Evolutionary conservation across 805 yeast genomes (phyloP).

Genomic region (Scheffersomyces lignosus): DNA sequence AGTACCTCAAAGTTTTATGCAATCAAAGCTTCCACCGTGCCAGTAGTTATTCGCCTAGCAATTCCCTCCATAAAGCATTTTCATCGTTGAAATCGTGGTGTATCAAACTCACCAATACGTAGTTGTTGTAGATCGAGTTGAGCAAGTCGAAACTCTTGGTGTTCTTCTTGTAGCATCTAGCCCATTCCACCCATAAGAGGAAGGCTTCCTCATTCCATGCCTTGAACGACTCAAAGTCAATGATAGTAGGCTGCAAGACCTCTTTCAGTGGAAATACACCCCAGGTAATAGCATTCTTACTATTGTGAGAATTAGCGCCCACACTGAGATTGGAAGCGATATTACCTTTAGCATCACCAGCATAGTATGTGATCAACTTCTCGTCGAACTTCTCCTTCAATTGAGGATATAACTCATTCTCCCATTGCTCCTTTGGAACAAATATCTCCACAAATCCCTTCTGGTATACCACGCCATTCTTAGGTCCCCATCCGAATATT

Average conservation of each 20-base stretch:
- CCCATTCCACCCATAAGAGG: constrained; percentile 91
- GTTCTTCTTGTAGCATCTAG: constrained; percentile 64
- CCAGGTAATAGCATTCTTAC: constrained; percentile 91
- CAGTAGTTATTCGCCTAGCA: constrained; percentile 38
- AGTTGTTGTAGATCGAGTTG: constrained; percentile 57
- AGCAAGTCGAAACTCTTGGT: constrained; percentile 61
- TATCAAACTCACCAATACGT: constrained; percentile 78
- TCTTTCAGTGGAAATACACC: constrained; percentile 93
- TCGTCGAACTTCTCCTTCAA: constrained; percentile 38
- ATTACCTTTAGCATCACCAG: constrained; percentile 60
- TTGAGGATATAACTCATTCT: constrained; percentile 48
- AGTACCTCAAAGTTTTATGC: too few relatives aligned
- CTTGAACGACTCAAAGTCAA: constrained; percentile 87
- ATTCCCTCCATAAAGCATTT: constrained; percentile 72
- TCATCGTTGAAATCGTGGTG: constrained; percentile 81
- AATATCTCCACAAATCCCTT: constrained; percentile 88
- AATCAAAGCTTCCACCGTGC: neutral
- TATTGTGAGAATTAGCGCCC: constrained; percentile 29
- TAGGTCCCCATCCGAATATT: constrained; percentile 97
- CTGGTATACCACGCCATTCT: constrained; percentile 84
- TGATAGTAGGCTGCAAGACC: constrained; percentile 86
- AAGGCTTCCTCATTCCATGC: constrained; percentile 98
- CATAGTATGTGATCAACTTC: constrained; percentile 68
- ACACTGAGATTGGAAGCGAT: constrained; percentile 62
- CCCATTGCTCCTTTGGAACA: constrained; percentile 73